Base-by-base conservation (phyloP, 768 basidiomycete genomes). In the Mycena metata region DNA sequence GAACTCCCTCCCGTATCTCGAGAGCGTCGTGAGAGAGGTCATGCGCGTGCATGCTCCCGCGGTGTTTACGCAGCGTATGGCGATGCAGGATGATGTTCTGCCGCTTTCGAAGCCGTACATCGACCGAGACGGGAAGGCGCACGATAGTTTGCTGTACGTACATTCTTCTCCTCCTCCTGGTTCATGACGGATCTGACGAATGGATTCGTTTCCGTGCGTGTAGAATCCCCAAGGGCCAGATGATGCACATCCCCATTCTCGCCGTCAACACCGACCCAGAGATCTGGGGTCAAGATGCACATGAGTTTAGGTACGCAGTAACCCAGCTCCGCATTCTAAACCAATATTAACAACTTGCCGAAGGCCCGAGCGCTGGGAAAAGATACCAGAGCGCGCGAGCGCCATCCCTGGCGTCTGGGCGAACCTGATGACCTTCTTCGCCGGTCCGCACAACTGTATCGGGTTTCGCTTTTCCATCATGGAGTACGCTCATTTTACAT, bases 381-480 rank as follows among this genome's bases (percentile, higher is more conserved):
- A 59, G 2, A 19, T 67, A 19, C 65, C 65, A 0, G 57, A 59
- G 3, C 33, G 49, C 26, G 58, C 23, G 13, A 60, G 36, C 45
- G 43, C 30, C 1, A 49, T 65, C 42, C 64, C 64, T 24, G 46
- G 64, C 21, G 64, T 65, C 43, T 66, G 57, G 57, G 64, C 49
- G 11, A 58, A 66, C n/a, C 64, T 58, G 36, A 35, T 66, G 49
- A 66, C 57, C 24, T 66, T 66, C 23, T 59, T 66, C 16, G 56
- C 64, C 8, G 64, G 64, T 6, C 88, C 90, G 17, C 83, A 85
- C 23, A 83, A 89, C 0, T 93, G 91, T 67, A 91, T 92, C 41
- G 90, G 90, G 0, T 91, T 87, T 74, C 85, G 88, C 9, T 91
- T 92, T 73, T 82, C 91, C n/a, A 75, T 91, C n/a, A 79, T 85